A percentile compares a stretch with the other conserved stretches of the same genome.
These are phyloP conservation scores for Fusarium sp. DNA, from an alignment of 2,329 filamentous ascomycete genomes.

Conservation along the genomic window DNA sequence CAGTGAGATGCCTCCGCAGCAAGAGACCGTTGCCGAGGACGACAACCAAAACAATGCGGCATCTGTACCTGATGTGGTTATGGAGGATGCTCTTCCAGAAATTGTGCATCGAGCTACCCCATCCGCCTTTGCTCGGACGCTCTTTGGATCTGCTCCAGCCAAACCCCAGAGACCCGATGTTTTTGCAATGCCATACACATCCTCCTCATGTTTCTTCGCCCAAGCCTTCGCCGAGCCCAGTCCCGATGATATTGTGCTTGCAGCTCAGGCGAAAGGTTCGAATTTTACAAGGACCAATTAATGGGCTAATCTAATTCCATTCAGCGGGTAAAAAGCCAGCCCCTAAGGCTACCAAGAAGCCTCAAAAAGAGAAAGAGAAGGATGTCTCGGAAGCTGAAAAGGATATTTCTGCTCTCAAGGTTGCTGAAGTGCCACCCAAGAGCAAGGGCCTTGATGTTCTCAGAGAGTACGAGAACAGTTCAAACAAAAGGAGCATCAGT, in stretches of 20 bases:
- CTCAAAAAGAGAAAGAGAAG: slow-evolving; percentile 54
- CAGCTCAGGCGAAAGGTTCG: slow-evolving; percentile 91
- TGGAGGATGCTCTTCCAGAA: slow-evolving; percentile 4
- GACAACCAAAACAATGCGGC: neutral
- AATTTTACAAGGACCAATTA: slow-evolving; percentile 61
- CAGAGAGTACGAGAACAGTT: slow-evolving; percentile 78
- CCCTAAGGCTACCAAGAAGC: slow-evolving; percentile 52
- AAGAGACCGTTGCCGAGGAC: neutral
- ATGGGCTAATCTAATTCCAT: slow-evolving; percentile 62
- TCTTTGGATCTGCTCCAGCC: slow-evolving; percentile 57
- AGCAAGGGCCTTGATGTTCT: slow-evolving; percentile 87
- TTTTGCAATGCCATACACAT: slow-evolving; percentile 60
- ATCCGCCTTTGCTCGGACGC: slow-evolving; percentile 65
- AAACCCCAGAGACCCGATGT: slow-evolving; percentile 46
- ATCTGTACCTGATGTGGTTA: neutral
- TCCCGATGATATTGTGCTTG: slow-evolving; percentile 87
- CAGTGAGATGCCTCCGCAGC: slow-evolving; percentile 1
- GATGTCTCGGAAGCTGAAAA: slow-evolving; percentile 41
- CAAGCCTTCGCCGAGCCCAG: slow-evolving; percentile 84
- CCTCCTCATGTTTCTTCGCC: slow-evolving; percentile 58
- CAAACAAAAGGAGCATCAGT: slow-evolving; percentile 81
- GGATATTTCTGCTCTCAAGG: slow-evolving; percentile 49
- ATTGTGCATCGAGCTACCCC: slow-evolving; percentile 46
- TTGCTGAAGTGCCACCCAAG: slow-evolving; percentile 66
- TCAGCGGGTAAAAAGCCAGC: slow-evolving; percentile 63